phyloP scores from a whole-genome alignment of 345 rosid genomes.

The Bruguiera gymnorhiza region DNA sequence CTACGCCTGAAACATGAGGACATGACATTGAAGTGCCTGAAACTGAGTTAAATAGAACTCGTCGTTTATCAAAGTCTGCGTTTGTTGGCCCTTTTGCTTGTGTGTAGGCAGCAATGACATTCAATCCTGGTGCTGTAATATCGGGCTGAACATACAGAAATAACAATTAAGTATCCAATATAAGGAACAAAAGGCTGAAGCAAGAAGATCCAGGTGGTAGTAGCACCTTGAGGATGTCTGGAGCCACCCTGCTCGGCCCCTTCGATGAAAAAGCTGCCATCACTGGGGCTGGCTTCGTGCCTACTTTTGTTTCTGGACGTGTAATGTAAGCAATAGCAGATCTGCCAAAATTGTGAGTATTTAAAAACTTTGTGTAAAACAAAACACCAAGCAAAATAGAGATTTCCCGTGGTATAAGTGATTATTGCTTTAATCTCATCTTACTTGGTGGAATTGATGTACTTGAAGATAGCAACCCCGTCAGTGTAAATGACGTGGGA shows the following conservation, averaged over 20 bases:
- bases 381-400: not conserved
- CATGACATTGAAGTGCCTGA: slow-evolving; percentile 38
- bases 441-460: slow-evolving; percentile 29
- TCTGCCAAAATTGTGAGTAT: slow-evolving; percentile 5
- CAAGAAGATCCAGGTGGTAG: not conserved
- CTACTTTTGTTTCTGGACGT: slow-evolving; percentile 10
- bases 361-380: not conserved
- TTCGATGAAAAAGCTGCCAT: slow-evolving; percentile 33
- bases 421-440: not conserved
- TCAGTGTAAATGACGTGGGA: slow-evolving; percentile 20
- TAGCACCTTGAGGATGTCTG: slow-evolving; percentile 27
- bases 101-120: slow-evolving; percentile 26
- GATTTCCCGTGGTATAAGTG: not conserved
- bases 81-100: slow-evolving; percentile 28
- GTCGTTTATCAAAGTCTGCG: slow-evolving; percentile 21
- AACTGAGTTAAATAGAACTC: slow-evolving; percentile 23
- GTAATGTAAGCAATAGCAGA: slow-evolving; percentile 20
- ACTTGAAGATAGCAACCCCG: slow-evolving; percentile 21
- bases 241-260: slow-evolving; percentile 25
- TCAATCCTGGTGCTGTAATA: slow-evolving; percentile 34
- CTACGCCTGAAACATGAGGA: slow-evolving; percentile 33
- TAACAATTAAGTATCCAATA: too few relatives aligned
- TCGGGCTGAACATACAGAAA: slow-evolving; percentile 23
- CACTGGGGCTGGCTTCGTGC: slow-evolving; percentile 20
- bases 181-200: slow-evolving; percentile 1